These are phyloP conservation scores for Russula brevipes DNA, from an alignment of 768 basidiomycete species.

Conservation along the genomic window DNA sequence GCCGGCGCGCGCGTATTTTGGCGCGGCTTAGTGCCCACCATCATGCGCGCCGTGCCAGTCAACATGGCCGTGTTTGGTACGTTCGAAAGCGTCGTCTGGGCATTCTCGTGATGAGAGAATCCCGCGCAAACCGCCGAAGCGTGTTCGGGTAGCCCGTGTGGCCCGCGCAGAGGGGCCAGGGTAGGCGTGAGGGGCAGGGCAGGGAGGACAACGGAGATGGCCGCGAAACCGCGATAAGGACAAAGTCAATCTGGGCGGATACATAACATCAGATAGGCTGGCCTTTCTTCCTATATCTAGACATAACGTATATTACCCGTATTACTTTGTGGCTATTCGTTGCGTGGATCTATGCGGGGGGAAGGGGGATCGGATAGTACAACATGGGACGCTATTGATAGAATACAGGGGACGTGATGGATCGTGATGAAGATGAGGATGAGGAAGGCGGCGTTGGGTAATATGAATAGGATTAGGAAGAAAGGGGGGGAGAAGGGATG, in stretches of 20 bases:
- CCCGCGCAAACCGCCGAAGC: neutral
- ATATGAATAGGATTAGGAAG: neutral
- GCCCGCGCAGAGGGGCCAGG: no score
- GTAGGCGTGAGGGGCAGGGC: neutral
- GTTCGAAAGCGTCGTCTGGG: slow-evolving; percentile 56
- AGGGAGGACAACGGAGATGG: neutral
- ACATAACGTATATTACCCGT: neutral
- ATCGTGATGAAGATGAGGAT: neutral
- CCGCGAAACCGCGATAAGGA: slow-evolving; percentile 4
- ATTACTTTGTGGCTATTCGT: slow-evolving; percentile 1
- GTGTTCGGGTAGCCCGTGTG: no score
- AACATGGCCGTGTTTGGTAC: slow-evolving; percentile 78
- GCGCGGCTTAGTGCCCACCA: slow-evolving; percentile 70
- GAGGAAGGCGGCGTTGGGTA: neutral
- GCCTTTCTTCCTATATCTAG: neutral
- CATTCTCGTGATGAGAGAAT: slow-evolving; percentile 28
- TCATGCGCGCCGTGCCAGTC: slow-evolving; percentile 81
- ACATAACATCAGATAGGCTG: neutral
- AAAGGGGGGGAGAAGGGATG: neutral
- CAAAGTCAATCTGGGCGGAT: neutral
- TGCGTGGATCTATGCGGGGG: slow-evolving; percentile 16
- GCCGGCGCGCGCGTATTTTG: slow-evolving; percentile 62
- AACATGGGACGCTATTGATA: slow-evolving; percentile 10
- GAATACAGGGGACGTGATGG: slow-evolving; percentile 2
- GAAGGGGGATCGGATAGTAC: neutral